Evolutionary conservation across 2,329 filamentous ascomycete genomes (phyloP).

Genomic region (Ambrosiella beaveri): DNA sequence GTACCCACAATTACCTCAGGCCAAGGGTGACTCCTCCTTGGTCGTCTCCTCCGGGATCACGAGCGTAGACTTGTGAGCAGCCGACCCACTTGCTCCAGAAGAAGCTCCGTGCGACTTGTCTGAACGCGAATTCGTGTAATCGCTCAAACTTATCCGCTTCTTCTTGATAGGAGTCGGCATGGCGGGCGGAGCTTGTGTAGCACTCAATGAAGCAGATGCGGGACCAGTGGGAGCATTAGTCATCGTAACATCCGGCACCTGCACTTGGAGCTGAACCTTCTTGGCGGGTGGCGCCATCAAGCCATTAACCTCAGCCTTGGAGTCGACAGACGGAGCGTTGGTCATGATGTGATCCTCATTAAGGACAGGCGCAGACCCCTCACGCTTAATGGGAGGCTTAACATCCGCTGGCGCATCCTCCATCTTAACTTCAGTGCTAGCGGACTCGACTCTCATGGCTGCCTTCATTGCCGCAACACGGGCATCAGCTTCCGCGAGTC

Average conservation of each 20-base stretch:
- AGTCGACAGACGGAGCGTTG: background rate
- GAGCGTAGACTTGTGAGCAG: background rate
- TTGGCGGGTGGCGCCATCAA: background rate
- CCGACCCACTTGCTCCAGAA: background rate
- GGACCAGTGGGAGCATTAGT: background rate
- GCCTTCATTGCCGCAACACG: background rate
- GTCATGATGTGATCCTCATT: background rate
- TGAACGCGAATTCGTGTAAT: conserved; percentile 38
- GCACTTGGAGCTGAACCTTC: background rate
- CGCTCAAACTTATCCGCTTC: conserved; percentile 49
- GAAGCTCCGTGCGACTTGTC: too few relatives aligned
- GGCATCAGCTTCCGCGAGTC: background rate
- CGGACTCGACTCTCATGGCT: background rate
- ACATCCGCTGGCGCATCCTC: background rate
- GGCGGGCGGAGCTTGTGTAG: conserved; percentile 15
- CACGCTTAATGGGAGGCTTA: background rate
- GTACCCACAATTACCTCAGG: background rate
- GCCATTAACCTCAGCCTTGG: background rate
- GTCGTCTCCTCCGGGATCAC: background rate
- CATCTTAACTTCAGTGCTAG: background rate
- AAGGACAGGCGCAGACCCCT: background rate
- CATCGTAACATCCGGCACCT: background rate
- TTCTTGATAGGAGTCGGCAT: conserved; percentile 41
- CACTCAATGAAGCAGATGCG: background rate
- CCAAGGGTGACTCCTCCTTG: background rate